phyloP scores from a whole-genome alignment of 352 stramenopile species.

The Phytophthora podocarpi region DNA sequence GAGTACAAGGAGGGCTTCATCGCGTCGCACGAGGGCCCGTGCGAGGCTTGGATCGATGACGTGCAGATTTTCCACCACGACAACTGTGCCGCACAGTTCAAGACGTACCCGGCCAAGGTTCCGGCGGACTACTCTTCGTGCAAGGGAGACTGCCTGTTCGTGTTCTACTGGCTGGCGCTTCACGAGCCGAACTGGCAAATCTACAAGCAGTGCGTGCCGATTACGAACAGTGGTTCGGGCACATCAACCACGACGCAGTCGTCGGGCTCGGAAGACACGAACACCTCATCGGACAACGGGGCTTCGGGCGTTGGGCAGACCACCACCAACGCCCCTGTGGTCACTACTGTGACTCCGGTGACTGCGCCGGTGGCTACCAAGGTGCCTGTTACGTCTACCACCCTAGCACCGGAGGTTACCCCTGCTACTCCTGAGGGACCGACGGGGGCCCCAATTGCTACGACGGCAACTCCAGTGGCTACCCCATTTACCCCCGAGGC shows the following conservation, averaged over 20 bases:
- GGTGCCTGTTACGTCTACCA: background rate
- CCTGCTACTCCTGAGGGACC: too few relatives aligned
- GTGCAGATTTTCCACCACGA: conserved; percentile 46
- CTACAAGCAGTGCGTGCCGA: conserved; percentile 52
- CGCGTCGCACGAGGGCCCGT: conserved; percentile 47
- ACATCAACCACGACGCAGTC: conserved; percentile 1
- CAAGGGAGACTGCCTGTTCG: conserved; percentile 47
- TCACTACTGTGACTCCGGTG: background rate
- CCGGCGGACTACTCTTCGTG: conserved; percentile 50
- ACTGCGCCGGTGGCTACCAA: background rate
- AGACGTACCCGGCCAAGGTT: conserved; percentile 44
- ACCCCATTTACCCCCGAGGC: too few relatives aligned
- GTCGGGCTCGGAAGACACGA: background rate
- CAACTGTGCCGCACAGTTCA: conserved; percentile 49
- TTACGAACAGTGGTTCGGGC: conserved; percentile 28
- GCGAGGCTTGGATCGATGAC: conserved; percentile 53
- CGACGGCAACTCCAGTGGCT: too few relatives aligned
- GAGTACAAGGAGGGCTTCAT: conserved; percentile 47
- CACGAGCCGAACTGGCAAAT: conserved; percentile 45
- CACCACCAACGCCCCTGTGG: background rate
- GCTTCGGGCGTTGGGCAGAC: too few relatives aligned
- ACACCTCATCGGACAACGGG: too few relatives aligned
- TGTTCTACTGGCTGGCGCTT: conserved; percentile 57
- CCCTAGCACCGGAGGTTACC: background rate
- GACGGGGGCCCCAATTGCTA: too few relatives aligned